These are phyloP conservation scores for Pulicaria dysenterica DNA, from an alignment of 129 eudicot species.

Conservation along the genomic window DNA sequence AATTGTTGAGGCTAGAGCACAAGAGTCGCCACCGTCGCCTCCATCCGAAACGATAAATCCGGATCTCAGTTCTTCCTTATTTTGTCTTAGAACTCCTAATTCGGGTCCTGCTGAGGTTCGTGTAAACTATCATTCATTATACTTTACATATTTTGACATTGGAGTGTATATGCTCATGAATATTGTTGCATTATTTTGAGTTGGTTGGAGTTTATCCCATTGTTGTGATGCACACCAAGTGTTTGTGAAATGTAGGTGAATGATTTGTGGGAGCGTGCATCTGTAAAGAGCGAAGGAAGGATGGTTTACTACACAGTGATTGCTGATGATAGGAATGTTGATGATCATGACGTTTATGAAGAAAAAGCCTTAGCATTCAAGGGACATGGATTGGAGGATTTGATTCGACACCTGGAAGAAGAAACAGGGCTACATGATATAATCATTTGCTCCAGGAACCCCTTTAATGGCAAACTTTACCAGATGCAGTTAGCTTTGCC, in stretches of 20 bases:
- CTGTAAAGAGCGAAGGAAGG: constrained; percentile 63
- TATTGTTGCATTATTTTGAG: neutral
- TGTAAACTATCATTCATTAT: neutral
- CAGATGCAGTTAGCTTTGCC: constrained; percentile 83
- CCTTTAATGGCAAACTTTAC: constrained; percentile 68
- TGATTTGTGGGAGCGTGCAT: constrained; percentile 26
- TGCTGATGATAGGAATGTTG: constrained; percentile 59
- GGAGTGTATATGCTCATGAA: neutral
- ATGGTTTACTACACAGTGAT: constrained; percentile 53
- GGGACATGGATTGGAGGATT: constrained; percentile 62
- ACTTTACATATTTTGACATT: neutral
- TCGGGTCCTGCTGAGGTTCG: constrained; percentile 39
- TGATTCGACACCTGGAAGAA: constrained; percentile 63
- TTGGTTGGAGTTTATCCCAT: neutral
- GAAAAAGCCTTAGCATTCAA: constrained; percentile 49
- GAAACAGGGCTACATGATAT: constrained; percentile 60
- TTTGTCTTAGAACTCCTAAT: constrained; percentile 39
- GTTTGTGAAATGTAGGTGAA: constrained; percentile 38
- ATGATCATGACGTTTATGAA: constrained; percentile 37
- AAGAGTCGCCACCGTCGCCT: constrained; percentile 21
- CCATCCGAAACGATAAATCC: constrained; percentile 32
- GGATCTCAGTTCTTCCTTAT: constrained; percentile 38
- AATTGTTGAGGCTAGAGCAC: constrained; percentile 46
- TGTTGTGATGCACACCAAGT: neutral
- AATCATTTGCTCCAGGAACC: constrained; percentile 58